Evolutionary conservation across 2,329 filamentous ascomycete species (phyloP).

Genomic region (Atkinsonella hypoxylon): DNA sequence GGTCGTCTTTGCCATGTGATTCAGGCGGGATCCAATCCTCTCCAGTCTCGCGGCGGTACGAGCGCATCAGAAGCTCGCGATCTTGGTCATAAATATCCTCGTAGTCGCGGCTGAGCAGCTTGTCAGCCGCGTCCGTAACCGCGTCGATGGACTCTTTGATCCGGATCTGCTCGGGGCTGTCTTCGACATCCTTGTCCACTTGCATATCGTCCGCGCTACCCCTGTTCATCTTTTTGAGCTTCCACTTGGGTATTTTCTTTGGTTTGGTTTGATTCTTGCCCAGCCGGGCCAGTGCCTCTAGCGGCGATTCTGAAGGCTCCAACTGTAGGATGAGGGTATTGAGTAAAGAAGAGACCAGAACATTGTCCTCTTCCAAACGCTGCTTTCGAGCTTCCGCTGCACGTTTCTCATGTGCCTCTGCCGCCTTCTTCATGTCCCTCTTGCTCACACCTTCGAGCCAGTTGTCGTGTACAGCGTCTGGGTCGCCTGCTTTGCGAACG

Average conservation of each 20-base stretch:
- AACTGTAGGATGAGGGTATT: conserved; percentile 59
- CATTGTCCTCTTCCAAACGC: conserved; percentile 60
- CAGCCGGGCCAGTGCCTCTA: conserved; percentile 78
- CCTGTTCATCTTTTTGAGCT: conserved; percentile 54
- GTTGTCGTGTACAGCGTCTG: conserved; percentile 78
- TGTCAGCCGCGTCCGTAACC: conserved; percentile 84
- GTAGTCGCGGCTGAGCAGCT: conserved; percentile 69
- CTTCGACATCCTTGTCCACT: conserved; percentile 39
- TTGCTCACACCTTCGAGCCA: conserved; percentile 92
- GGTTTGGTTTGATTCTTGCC: conserved; percentile 56
- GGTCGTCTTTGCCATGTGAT: conserved; percentile 13
- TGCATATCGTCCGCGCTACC: conserved; percentile 51
- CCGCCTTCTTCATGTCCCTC: conserved; percentile 82
- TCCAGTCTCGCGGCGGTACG: conserved; percentile 75
- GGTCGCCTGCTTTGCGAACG: conserved; percentile 77
- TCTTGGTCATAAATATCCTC: conserved; percentile 88
- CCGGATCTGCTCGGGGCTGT: conserved; percentile 56
- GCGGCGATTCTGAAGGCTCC: conserved; percentile 69
- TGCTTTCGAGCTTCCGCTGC: conserved; percentile 64
- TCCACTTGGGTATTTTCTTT: conserved; percentile 50
- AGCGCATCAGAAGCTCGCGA: conserved; percentile 69
- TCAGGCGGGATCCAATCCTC: conserved; percentile 62
- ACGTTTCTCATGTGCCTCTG: conserved; percentile 74
- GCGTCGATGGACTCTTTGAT: conserved; percentile 65
- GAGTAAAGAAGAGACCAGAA: conserved; percentile 63